These are phyloP conservation scores for Beta lomatogona DNA, from an alignment of 179 eudicot genomes.

Conservation along the genomic window DNA sequence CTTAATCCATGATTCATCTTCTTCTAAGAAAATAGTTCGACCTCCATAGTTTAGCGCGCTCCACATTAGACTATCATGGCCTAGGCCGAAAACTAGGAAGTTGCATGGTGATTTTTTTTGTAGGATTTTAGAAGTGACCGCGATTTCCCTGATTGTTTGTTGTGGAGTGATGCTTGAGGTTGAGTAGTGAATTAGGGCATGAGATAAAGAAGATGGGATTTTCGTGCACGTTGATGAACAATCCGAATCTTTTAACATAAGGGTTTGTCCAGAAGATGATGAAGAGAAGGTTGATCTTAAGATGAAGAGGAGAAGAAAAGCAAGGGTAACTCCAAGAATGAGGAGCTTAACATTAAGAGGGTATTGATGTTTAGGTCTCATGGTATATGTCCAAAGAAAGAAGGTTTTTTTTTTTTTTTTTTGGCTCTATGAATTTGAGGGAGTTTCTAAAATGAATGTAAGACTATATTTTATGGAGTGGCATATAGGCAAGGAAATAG, in stretches of 20 bases:
- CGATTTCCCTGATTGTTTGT: slow-evolving; percentile 76
- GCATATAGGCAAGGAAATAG: slow-evolving; percentile 18
- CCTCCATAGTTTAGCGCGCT: slow-evolving; percentile 74
- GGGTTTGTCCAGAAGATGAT: slow-evolving; percentile 28
- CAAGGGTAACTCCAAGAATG: slow-evolving; percentile 40
- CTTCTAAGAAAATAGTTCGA: slow-evolving; percentile 82
- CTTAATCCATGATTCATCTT: slow-evolving; percentile 76
- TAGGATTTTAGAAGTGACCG: slow-evolving; percentile 57
- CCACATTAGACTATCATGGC: slow-evolving; percentile 97
- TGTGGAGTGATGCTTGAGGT: slow-evolving; percentile 93
- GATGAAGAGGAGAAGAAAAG: slow-evolving; percentile 53
- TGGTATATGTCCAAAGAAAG: slow-evolving; percentile 18
- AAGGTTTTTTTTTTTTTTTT: neutral
- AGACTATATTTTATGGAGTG: slow-evolving; percentile 11
- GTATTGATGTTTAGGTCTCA: slow-evolving; percentile 61
- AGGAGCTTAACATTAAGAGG: slow-evolving; percentile 57
- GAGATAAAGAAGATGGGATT: slow-evolving; percentile 67
- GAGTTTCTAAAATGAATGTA: neutral
- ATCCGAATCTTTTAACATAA: slow-evolving; percentile 7
- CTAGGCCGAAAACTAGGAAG: slow-evolving; percentile 87
- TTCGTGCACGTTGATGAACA: slow-evolving; percentile 57
- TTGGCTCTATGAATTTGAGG: neutral
- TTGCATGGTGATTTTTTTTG: slow-evolving; percentile 76
- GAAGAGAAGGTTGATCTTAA: slow-evolving; percentile 47
- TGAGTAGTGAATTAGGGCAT: slow-evolving; percentile 75